Evolutionary conservation across 306 rosid genomes (phyloP).

Genomic region (Sesbania bispinosa): DNA sequence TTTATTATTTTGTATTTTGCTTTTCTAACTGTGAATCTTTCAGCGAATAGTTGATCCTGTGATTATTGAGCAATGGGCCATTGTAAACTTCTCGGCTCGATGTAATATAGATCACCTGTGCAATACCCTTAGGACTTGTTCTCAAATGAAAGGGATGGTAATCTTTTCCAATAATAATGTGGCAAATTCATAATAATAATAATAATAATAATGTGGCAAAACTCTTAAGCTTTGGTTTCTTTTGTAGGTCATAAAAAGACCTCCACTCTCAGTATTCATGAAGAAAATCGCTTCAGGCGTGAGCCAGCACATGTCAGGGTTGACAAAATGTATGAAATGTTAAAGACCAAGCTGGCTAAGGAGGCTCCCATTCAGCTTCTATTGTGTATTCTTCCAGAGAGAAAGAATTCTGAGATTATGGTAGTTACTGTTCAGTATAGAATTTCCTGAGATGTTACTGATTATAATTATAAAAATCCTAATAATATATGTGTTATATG

Average conservation of each 20-base stretch:
- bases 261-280: conserved; percentile 22
- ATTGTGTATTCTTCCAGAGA: conserved; percentile 49
- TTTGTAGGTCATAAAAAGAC: neutral
- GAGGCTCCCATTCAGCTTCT: conserved; percentile 26
- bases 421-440: neutral
- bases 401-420: conserved; percentile 45
- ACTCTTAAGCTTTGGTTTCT: neutral
- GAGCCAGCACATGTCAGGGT: conserved; percentile 33
- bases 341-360: neutral
- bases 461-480: neutral
- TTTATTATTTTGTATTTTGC: too few relatives aligned
- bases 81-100: conserved; percentile 43
- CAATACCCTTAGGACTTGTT: neutral
- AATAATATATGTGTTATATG: neutral
- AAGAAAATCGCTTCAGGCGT: neutral
- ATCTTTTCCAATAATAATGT: neutral
- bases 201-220: too few relatives aligned
- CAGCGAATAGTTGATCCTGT: too few relatives aligned
- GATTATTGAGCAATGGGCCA: conserved; percentile 32
- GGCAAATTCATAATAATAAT: neutral
- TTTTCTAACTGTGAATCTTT: too few relatives aligned
- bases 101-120: neutral
- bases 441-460: neutral
- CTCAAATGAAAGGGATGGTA: conserved; percentile 40
- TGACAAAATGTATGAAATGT: neutral